phyloP scores from a whole-genome alignment of 306 rosid species.

The Lathyrus sativus region DNA sequence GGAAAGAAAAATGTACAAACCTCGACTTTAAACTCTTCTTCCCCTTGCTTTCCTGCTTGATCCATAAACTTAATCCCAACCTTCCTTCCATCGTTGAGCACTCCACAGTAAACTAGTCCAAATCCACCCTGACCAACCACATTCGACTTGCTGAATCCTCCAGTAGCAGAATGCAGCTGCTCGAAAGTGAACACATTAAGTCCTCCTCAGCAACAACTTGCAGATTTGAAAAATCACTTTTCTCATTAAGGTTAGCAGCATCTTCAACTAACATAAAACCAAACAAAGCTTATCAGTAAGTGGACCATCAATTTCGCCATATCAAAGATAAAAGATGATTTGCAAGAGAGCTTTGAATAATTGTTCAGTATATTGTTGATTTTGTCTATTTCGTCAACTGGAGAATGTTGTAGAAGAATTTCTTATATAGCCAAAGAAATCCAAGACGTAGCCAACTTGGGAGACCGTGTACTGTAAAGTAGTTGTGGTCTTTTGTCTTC shows the following conservation, averaged over 20 bases:
- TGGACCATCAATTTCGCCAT: conserved; percentile 37
- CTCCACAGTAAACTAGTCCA: conserved; percentile 86
- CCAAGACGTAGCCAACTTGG: no score
- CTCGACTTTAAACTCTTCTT: conserved; percentile 89
- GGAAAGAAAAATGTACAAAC: conserved; percentile 45
- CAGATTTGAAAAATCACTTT: conserved; percentile 54
- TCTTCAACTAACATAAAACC: conserved; percentile 53
- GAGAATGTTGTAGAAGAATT: no score
- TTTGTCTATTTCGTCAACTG: no score
- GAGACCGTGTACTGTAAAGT: no score
- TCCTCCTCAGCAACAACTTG: conserved; percentile 69
- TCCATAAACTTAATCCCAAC: conserved; percentile 91
- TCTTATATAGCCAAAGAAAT: no score
- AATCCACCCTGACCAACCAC: conserved; percentile 91
- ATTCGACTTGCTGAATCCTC: conserved; percentile 87
- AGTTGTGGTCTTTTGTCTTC: no score
- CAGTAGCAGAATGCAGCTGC: conserved; percentile 90
- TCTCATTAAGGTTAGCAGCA: conserved; percentile 32
- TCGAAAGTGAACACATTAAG: conserved; percentile 79
- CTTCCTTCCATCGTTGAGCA: conserved; percentile 78
- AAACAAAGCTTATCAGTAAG: conserved; percentile 35
- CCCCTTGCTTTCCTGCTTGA: conserved; percentile 90
- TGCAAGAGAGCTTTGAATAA: no score
- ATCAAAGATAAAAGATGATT: conserved; percentile 17
- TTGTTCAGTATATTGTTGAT: no score